Percentiles rank a stretch among this genome's conserved stretches.
These are phyloP conservation scores for Backusella mclennaniae DNA, from an alignment of 192 early-diverging fungal genomes.

Conservation along the genomic window DNA sequence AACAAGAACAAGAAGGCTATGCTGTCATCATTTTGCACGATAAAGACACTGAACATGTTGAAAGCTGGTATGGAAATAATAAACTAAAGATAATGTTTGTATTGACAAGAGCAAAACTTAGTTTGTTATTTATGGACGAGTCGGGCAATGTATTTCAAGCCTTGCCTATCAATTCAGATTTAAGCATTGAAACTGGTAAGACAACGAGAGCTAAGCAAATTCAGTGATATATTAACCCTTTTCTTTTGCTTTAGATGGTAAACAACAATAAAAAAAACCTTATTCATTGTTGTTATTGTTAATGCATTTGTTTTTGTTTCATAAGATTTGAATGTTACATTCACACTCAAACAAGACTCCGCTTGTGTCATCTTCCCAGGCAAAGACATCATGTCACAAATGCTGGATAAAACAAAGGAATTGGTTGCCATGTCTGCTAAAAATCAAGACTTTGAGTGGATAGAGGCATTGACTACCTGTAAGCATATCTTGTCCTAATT, in stretches of 20 bases:
- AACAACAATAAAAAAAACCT: neutral
- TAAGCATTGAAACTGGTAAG: slow-evolving; percentile 9
- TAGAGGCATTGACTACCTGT: neutral
- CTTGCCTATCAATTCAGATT: neutral
- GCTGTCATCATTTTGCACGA: neutral
- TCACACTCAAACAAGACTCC: slow-evolving; percentile 6
- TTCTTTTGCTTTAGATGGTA: neutral
- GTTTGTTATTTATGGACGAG: slow-evolving; percentile 10
- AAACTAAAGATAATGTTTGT: neutral
- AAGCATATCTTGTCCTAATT: neutral
- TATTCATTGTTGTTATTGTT: neutral
- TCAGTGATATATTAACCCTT: neutral
- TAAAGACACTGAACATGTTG: neutral
- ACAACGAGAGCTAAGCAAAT: neutral
- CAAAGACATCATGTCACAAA: neutral
- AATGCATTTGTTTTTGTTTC: neutral
- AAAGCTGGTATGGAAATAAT: slow-evolving; percentile 7
- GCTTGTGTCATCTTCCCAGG: neutral
- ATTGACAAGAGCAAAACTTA: neutral
- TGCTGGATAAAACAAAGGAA: neutral
- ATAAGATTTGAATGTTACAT: slow-evolving; percentile 5
- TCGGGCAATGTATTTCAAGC: neutral
- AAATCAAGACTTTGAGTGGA: neutral
- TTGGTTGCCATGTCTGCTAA: neutral
- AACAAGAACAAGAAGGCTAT: neutral